Evolutionary conservation across 768 basidiomycete genomes (phyloP).

Genomic region (Paxillus rubicundulus): DNA sequence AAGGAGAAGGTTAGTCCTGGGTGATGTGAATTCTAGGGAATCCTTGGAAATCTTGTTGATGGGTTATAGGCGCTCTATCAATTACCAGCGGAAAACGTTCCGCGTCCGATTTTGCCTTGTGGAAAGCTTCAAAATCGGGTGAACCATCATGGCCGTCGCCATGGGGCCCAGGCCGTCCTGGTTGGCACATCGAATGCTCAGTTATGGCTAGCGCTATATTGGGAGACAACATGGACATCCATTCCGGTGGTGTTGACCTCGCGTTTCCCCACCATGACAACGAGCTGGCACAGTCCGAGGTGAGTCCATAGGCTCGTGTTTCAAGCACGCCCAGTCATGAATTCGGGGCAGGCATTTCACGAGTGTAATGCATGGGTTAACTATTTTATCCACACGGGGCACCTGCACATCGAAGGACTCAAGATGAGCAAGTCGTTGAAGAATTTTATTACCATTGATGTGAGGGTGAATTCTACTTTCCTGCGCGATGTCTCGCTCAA

Average conservation of each 20-base stretch:
- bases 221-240: slow-evolving; percentile 93
- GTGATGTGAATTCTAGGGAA: background rate
- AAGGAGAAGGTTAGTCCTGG: slow-evolving; percentile 73
- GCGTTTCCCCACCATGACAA: slow-evolving; percentile 99
- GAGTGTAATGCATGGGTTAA: slow-evolving; percentile 93
- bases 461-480: slow-evolving; percentile 36
- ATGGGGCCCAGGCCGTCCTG: slow-evolving; percentile 94
- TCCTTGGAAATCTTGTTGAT: background rate
- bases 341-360: slow-evolving; percentile 76
- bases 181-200: slow-evolving; percentile 99
- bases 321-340: background rate
- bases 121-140: slow-evolving; percentile 96
- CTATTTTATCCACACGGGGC: slow-evolving; percentile 98
- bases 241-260: slow-evolving; percentile 94
- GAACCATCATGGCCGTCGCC: slow-evolving; percentile 96
- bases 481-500: slow-evolving; percentile 3
- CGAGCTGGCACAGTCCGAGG: slow-evolving; percentile 97
- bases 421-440: slow-evolving; percentile 99
- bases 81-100: slow-evolving; percentile 64
- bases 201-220: slow-evolving; percentile 95
- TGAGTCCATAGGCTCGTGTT: slow-evolving; percentile 27
- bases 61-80: slow-evolving; percentile 53
- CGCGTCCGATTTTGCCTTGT: slow-evolving; percentile 92
- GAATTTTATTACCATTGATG: slow-evolving; percentile 97
- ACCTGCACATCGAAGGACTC: slow-evolving; percentile 95